A percentile compares a stretch with the other conserved stretches of the same genome.
phyloP scores from a whole-genome alignment of 2,329 filamentous ascomycete genomes.

The Trichoderma pleuroti region DNA sequence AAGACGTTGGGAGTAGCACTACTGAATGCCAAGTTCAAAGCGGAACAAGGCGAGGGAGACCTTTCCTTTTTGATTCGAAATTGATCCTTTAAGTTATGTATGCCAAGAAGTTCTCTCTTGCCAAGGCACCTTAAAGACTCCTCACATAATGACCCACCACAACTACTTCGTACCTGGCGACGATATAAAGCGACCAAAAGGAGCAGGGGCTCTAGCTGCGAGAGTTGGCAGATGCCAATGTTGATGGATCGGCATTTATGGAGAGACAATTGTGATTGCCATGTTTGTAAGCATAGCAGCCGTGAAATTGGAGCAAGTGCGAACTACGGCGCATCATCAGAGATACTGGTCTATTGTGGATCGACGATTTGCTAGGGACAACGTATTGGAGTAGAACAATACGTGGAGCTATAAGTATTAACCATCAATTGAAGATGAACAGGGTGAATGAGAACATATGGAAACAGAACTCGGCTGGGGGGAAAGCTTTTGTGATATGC shows the following conservation, averaged over 20 bases:
- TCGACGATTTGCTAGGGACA: not conserved
- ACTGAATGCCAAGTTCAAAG: not conserved
- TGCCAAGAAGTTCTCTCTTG: too few species aligned
- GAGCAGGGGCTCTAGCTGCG: not conserved
- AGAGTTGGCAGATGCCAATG: not conserved
- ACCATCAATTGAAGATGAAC: not conserved
- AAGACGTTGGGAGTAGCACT: not conserved
- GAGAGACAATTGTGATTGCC: not conserved
- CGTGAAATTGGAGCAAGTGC: not conserved
- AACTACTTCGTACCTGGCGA: not conserved
- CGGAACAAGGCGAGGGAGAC: not conserved
- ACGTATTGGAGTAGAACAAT: not conserved
- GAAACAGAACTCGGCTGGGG: not conserved
- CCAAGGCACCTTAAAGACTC: too few species aligned
- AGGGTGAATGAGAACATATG: not conserved
- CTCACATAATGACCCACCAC: too few species aligned
- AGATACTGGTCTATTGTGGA: not conserved
- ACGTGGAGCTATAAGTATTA: not conserved
- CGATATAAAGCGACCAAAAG: not conserved
- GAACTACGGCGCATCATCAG: not conserved
- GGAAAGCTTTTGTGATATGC: not conserved
- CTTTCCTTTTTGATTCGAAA: not conserved
- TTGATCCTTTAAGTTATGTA: not conserved
- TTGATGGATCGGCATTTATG: not conserved
- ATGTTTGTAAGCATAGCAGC: not conserved